phyloP scores from a whole-genome alignment of 352 stramenopile genomes.

The Globisporangium recalcitrans region DNA sequence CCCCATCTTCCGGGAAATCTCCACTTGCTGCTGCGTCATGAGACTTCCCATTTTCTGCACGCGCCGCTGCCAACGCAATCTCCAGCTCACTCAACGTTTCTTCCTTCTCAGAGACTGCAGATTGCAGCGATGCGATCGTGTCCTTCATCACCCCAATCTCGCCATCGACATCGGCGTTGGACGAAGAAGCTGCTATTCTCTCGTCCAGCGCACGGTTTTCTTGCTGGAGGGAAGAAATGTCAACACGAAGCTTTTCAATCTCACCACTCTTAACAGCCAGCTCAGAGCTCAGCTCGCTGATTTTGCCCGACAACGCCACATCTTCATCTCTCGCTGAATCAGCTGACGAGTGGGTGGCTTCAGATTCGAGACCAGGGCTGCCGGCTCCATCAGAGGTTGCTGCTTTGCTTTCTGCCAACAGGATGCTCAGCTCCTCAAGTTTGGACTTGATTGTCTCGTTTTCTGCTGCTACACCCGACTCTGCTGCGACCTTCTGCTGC shows the following conservation, averaged over 20 bases:
- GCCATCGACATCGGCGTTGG: neutral
- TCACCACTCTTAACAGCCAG: neutral
- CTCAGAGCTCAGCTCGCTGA: neutral
- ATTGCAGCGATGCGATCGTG: neutral
- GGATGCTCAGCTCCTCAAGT: neutral
- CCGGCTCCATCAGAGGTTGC: neutral
- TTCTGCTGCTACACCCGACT: slow-evolving; percentile 5
- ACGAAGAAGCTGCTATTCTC: neutral
- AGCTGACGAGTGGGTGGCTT: neutral
- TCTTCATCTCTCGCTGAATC: neutral
- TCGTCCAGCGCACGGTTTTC: neutral
- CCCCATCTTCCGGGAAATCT: neutral
- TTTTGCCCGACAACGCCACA: neutral
- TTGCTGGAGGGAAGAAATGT: neutral
- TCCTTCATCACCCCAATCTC: slow-evolving; percentile 1
- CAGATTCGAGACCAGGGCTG: neutral
- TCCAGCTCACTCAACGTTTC: slow-evolving; percentile 6
- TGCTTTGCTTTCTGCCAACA: slow-evolving; percentile 2
- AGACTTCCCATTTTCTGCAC: neutral
- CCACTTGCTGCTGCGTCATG: neutral
- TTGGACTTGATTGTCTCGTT: slow-evolving; percentile 8
- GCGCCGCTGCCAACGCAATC: neutral
- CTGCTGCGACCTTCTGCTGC: neutral
- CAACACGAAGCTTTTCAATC: slow-evolving; percentile 1
- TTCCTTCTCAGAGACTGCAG: neutral